These are phyloP conservation scores for Phaeosphaeriaceae sp. DNA, from an alignment of 2,329 filamentous ascomycete species.

Conservation along the genomic window DNA sequence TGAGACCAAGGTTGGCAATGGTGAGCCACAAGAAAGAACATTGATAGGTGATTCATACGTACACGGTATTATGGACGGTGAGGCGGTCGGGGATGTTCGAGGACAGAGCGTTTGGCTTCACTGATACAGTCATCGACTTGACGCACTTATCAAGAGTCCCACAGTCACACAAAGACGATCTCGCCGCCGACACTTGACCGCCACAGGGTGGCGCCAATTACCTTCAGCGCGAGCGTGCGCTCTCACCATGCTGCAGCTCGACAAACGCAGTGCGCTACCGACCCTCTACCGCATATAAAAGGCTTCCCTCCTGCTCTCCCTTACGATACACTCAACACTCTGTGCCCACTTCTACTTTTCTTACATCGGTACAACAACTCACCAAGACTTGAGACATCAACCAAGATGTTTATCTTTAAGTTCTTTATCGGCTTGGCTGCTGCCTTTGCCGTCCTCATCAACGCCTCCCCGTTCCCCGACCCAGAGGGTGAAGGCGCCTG, in stretches of 20 bases:
- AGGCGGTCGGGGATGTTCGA: slow-evolving; percentile 5
- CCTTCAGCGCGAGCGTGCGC: no score
- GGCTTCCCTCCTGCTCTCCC: no score
- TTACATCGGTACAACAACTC: background rate
- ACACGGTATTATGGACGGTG: slow-evolving; percentile 27
- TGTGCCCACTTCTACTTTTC: no score
- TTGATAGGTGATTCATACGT: slow-evolving; percentile 22
- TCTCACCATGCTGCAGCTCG: no score
- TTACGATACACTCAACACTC: no score
- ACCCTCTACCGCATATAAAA: no score
- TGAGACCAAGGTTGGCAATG: background rate
- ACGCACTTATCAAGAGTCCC: no score
- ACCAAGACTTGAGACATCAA: background rate
- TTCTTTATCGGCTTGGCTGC: background rate
- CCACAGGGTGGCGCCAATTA: no score
- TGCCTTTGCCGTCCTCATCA: background rate
- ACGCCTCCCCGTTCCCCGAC: background rate
- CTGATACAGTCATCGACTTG: no score
- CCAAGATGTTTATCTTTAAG: background rate
- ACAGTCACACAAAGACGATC: no score
- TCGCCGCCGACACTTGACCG: no score
- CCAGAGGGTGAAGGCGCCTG: background rate
- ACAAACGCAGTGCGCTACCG: no score
- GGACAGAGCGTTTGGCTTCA: background rate
- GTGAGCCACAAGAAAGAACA: background rate